Conservation (phyloP, 331 rosid species). For the Dryas integrifolia region DNA sequence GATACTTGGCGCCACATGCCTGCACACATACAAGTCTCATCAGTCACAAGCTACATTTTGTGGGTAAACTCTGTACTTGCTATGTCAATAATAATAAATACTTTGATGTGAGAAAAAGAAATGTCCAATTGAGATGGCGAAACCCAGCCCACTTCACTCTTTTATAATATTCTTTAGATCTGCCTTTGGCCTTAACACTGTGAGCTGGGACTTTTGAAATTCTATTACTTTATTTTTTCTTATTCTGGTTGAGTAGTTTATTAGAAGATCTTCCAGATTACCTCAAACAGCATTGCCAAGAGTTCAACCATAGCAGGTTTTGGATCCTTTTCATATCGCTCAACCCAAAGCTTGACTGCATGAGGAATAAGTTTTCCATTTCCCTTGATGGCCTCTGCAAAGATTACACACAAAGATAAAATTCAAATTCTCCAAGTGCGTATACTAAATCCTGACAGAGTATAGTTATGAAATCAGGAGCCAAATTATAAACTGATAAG, state of each 20-base stretch:
- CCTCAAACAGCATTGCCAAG: slow-evolving; percentile 83
- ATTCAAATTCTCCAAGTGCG: neutral
- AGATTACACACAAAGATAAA: slow-evolving; percentile 28
- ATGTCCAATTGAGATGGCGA: slow-evolving; percentile 3
- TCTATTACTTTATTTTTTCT: neutral
- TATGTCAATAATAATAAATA: neutral
- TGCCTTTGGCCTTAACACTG: slow-evolving; percentile 1
- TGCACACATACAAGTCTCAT: slow-evolving; percentile 34
- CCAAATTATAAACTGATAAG: too few relatives aligned
- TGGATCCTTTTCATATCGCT: slow-evolving; percentile 72
- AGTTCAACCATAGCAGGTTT: slow-evolving; percentile 79
- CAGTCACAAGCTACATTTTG: slow-evolving; percentile 15
- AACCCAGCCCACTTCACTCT: neutral
- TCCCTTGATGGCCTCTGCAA: slow-evolving; percentile 78
- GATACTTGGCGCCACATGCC: slow-evolving; percentile 94
- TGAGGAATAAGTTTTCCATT: slow-evolving; percentile 71
- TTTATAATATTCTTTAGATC: slow-evolving; percentile 3
- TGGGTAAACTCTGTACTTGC: neutral
- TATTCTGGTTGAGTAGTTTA: slow-evolving; percentile 12
- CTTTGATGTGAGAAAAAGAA: neutral
- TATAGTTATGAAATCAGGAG: neutral
- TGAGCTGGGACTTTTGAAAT: slow-evolving; percentile 11
- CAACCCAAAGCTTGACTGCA: slow-evolving; percentile 80
- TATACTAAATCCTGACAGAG: neutral
- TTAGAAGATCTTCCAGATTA: slow-evolving; percentile 21